Evolutionary conservation across 2,329 filamentous ascomycete species (phyloP), one percentile per base, ranked within the genome.

Genomic region (Ustulina deusta): DNA sequence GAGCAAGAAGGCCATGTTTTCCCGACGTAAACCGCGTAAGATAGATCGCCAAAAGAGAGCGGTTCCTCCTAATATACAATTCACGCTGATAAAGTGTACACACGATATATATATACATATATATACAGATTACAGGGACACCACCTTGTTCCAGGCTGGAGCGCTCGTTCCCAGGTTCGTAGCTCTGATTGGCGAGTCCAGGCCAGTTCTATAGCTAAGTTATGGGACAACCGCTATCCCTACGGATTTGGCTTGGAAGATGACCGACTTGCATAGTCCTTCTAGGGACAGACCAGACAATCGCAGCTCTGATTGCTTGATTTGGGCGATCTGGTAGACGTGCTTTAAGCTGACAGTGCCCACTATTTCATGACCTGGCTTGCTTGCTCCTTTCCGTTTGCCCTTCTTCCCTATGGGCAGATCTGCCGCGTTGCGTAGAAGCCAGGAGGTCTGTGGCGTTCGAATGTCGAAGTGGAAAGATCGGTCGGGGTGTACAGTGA

Each of bases 241-340:
- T 75, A 94, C 89, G 22, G 90, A 91, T 82, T 89, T 93, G 65
- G 90, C 90, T 80, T 93, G 90, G 72, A 84, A 90, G 73, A 95
- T 93, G 68, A 95, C 84, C 62, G 89, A 88, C 81, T 87, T 90
- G 82, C 91, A 93, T 32, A 95, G 77, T 0, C 90, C 90, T 78
- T 93, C 85, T 61, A 94, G 80, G 55, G 87, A 86, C 74, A 93
- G 78, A 1, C 91, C 92, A 1, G 91, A 93, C 69, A 95, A 81
- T 66, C 93, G 86, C 69, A 90, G 82, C 81, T 96, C 93, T 61
- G 86, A 84, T 73, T 93, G 91, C 87, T 99, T 99, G 77, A 99
- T 97, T 85, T 93, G 94, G 72, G 96, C 96, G 81, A 99, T 98
- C 83, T 98, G 95, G 82, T 94, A 98, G 25, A 99, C 85, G 82